These are phyloP conservation scores for Bullera alba DNA, from an alignment of 768 basidiomycete genomes.

Conservation along the genomic window DNA sequence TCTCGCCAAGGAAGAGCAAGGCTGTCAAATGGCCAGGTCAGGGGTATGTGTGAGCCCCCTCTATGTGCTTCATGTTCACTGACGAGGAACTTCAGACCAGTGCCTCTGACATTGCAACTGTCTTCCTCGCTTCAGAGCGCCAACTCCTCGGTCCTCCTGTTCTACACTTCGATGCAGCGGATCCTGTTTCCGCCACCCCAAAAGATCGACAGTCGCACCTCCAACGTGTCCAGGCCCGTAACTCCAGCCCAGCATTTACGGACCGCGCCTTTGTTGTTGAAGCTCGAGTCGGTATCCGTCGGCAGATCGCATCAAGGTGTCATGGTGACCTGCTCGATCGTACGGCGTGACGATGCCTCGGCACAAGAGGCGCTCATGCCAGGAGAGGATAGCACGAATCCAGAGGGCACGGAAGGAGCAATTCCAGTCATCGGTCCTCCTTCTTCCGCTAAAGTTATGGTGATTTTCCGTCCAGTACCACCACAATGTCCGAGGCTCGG, in stretches of 20 bases:
- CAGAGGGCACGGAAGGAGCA: too few relatives aligned
- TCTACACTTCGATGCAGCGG: conserved; percentile 30
- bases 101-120: conserved; percentile 21
- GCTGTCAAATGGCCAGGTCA: conserved; percentile 17
- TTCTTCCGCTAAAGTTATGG: too few relatives aligned
- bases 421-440: too few relatives aligned
- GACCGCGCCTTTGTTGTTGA: too few relatives aligned
- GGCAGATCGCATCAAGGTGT: too few relatives aligned
- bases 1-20: conserved; percentile 25
- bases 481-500: conserved; percentile 19
- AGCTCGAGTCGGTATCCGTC: too few relatives aligned
- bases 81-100: conserved; percentile 8
- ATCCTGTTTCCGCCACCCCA: background rate
- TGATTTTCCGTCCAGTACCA: conserved; percentile 19
- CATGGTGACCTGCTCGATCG: too few relatives aligned
- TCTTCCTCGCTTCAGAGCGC: conserved; percentile 17
- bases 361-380: too few relatives aligned
- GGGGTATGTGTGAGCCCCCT: conserved; percentile 17
- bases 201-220: background rate
- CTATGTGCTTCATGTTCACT: background rate
- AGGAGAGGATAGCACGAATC: too few relatives aligned
- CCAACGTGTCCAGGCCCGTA: too few relatives aligned
- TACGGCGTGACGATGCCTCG: too few relatives aligned
- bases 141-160: conserved; percentile 24
- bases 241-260: too few relatives aligned